Percentiles rank a stretch among this genome's conserved stretches.
phyloP scores from a whole-genome alignment of 2,329 filamentous ascomycete species.

The Penicillium sp. region DNA sequence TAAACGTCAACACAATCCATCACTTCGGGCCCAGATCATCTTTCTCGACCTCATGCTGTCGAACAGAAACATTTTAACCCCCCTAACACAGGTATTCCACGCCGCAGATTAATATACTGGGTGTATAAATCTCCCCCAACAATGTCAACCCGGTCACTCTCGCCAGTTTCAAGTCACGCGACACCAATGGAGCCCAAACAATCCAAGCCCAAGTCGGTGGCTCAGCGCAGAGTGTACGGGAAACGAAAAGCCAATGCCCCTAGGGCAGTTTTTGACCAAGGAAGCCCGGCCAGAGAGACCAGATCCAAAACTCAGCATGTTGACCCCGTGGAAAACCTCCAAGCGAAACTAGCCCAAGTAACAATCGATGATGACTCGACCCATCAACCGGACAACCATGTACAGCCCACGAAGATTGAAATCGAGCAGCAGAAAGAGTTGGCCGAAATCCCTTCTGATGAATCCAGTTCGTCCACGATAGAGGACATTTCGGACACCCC shows the following conservation, averaged over 20 bases:
- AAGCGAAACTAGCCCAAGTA: conserved; percentile 31
- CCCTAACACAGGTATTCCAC: neutral
- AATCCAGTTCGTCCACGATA: neutral
- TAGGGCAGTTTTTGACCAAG: conserved; percentile 37
- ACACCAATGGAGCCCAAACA: conserved; percentile 20
- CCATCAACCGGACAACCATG: neutral
- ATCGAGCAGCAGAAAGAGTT: neutral
- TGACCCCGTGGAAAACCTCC: conserved; percentile 24
- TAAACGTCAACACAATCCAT: conserved; percentile 29
- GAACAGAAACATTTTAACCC: neutral
- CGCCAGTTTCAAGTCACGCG: conserved; percentile 17
- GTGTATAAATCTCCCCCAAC: neutral
- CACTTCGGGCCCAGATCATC: neutral
- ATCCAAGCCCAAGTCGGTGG: conserved; percentile 26
- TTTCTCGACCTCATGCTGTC: neutral
- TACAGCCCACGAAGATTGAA: neutral
- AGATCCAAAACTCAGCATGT: conserved; percentile 4
- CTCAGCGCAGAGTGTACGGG: conserved; percentile 38
- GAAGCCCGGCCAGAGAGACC: conserved; percentile 24
- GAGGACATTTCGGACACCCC: neutral
- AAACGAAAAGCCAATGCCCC: conserved; percentile 37
- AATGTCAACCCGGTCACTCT: conserved; percentile 20
- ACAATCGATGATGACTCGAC: conserved; percentile 23
- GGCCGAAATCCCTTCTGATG: neutral
- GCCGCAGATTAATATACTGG: neutral